phyloP scores from a whole-genome alignment of 768 basidiomycete species.

The Tricholoma bakamatsutake region DNA sequence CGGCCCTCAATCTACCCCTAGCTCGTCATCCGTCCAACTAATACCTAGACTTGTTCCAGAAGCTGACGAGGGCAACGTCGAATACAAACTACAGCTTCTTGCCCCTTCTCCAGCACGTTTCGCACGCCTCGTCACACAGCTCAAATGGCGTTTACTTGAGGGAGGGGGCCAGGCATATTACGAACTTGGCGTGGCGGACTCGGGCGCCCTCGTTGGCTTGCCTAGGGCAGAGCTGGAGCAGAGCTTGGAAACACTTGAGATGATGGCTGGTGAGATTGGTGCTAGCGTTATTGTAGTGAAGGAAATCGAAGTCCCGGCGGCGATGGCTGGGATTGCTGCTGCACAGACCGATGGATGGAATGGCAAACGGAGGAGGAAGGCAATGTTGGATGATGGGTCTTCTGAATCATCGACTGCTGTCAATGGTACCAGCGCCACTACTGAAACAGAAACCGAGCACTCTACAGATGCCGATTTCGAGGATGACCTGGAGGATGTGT shows the following conservation, averaged over 20 bases:
- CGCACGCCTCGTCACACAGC: constrained; percentile 83
- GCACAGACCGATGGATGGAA: constrained; percentile 33
- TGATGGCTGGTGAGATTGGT: constrained; percentile 93
- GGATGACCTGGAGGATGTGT: constrained; percentile 26
- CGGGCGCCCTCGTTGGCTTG: constrained; percentile 82
- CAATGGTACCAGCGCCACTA: constrained; percentile 19
- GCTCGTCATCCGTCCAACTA: constrained; percentile 25
- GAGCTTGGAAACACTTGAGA: constrained; percentile 81
- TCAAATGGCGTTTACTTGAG: constrained; percentile 90
- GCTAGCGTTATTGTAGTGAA: constrained; percentile 89
- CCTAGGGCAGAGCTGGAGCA: constrained; percentile 66
- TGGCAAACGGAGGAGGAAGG: constrained; percentile 30
- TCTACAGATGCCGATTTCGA: constrained; percentile 30
- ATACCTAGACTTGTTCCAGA: constrained; percentile 74
- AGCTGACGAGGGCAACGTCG: constrained; percentile 82
- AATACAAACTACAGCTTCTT: constrained; percentile 91
- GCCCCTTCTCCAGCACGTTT: constrained; percentile 73
- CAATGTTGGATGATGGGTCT: constrained; percentile 19
- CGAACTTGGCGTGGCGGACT: constrained; percentile 80
- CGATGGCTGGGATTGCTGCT: constrained; percentile 35
- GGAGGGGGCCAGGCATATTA: constrained; percentile 83
- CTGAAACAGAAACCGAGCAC: constrained; percentile 35
- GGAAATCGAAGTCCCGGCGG: constrained; percentile 73
- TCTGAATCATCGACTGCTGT: constrained; percentile 24
- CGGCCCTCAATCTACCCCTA: constrained; percentile 24